Percentiles rank a stretch among this genome's conserved stretches.
Evolutionary conservation across 164 flowering plant genomes (phyloP).

Genomic region (Piper longum): DNA sequence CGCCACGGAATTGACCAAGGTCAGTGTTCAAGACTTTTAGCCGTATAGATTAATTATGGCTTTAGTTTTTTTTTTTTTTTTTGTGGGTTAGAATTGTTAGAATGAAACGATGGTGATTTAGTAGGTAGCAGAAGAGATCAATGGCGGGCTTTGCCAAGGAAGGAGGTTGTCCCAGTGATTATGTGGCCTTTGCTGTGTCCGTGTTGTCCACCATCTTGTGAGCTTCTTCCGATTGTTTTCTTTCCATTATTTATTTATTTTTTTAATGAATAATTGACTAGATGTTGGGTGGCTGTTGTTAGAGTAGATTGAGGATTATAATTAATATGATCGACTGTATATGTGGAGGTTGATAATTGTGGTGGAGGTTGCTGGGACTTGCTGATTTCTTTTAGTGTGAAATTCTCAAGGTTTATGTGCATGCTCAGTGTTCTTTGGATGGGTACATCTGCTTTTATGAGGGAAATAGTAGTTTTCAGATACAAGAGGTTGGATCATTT

Average conservation of each 20-base stretch:
- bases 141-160: conserved; percentile 37
- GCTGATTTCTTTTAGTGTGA: too few species aligned
- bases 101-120: too few species aligned
- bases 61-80: too few species aligned
- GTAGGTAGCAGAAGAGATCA: background rate
- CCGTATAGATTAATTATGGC: too few species aligned
- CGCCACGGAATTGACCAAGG: too few species aligned
- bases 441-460: background rate
- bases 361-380: background rate
- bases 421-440: background rate
- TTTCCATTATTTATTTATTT: background rate
- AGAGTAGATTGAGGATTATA: background rate
- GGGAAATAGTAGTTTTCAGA: too few species aligned
- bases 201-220: conserved; percentile 37
- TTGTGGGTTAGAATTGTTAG: too few species aligned
- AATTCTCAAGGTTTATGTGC: too few species aligned
- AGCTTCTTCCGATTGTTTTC: conserved; percentile 2
- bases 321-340: too few species aligned
- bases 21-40: too few species aligned
- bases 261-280: too few species aligned
- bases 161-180: conserved; percentile 79
- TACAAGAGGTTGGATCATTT: background rate
- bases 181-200: conserved; percentile 45
- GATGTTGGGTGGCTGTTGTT: background rate
- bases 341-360: background rate